These are phyloP conservation scores for Erodium maritimum DNA, from an alignment of 345 rosid genomes.

Conservation along the genomic window DNA sequence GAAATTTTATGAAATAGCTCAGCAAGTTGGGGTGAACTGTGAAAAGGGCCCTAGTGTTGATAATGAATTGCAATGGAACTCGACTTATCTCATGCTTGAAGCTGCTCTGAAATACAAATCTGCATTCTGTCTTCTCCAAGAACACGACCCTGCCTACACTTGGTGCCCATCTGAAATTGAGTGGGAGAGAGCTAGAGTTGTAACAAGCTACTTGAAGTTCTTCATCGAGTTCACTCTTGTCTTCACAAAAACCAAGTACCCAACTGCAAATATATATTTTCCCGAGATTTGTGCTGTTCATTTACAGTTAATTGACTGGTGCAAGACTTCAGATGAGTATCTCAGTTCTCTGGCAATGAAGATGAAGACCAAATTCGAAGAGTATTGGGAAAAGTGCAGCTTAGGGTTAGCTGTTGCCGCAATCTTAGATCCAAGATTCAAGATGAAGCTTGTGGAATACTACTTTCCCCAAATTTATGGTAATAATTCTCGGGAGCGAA, in stretches of 20 bases:
- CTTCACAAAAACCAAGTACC: slow-evolving; percentile 33
- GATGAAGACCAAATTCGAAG: slow-evolving; percentile 56
- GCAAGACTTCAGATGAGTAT: slow-evolving; percentile 49
- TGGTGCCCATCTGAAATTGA: slow-evolving; percentile 50
- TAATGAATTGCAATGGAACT: slow-evolving; percentile 49
- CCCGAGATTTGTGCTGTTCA: slow-evolving; percentile 58
- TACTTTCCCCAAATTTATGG: slow-evolving; percentile 59
- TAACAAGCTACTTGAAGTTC: slow-evolving; percentile 41
- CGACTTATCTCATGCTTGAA: slow-evolving; percentile 55
- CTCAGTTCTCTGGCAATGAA: slow-evolving; percentile 38
- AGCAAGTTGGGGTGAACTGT: slow-evolving; percentile 29
- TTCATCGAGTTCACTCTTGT: slow-evolving; percentile 45
- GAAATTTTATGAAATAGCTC: slow-evolving; percentile 30
- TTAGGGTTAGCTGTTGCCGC: slow-evolving; percentile 59
- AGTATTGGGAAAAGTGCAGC: slow-evolving; percentile 64
- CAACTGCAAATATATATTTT: slow-evolving; percentile 53
- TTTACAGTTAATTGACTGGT: slow-evolving; percentile 58
- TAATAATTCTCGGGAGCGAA: slow-evolving; percentile 34
- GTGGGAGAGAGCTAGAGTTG: slow-evolving; percentile 38
- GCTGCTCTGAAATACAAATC: slow-evolving; percentile 38
- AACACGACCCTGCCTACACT: slow-evolving; percentile 23
- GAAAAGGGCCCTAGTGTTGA: slow-evolving; percentile 37
- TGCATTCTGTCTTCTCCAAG: slow-evolving; percentile 34
- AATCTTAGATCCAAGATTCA: slow-evolving; percentile 73
- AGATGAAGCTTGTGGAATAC: slow-evolving; percentile 70